phyloP scores from a whole-genome alignment of 2,329 filamentous ascomycete genomes.

The Fusarium sp. region DNA sequence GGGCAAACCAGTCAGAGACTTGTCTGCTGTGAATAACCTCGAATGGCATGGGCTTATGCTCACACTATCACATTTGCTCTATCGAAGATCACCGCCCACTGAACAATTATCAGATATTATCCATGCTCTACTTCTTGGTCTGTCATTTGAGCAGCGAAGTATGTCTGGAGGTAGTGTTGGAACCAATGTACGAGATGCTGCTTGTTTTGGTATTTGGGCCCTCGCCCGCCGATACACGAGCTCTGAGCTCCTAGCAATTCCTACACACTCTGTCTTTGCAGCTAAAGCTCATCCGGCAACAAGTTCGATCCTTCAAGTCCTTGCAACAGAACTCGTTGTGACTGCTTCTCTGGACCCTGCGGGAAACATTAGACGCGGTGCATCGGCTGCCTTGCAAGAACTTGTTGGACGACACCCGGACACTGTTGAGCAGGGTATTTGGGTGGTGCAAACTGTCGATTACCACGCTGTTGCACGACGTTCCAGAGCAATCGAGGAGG shows the following conservation, averaged over 20 bases:
- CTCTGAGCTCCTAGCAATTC: constrained; percentile 74
- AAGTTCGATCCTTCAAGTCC: constrained; percentile 73
- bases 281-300: constrained; percentile 49
- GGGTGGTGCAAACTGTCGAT: constrained; percentile 88
- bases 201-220: constrained; percentile 96
- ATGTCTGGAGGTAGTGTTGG: constrained; percentile 87
- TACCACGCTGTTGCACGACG: constrained; percentile 94
- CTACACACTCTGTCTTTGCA: constrained; percentile 56
- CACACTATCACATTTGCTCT: constrained; percentile 86
- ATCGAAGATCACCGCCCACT: constrained; percentile 81
- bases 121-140: constrained; percentile 78
- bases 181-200: constrained; percentile 91
- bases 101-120: constrained; percentile 77
- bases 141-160: constrained; percentile 89
- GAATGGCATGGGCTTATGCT: constrained; percentile 94
- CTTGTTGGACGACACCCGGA: constrained; percentile 93
- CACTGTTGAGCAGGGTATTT: constrained; percentile 81
- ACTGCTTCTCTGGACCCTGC: constrained; percentile 87
- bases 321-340: constrained; percentile 84
- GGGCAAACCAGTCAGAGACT: constrained; percentile 60
- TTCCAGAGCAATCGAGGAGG: constrained; percentile 80
- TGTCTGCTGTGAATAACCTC: constrained; percentile 80
- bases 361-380: constrained; percentile 91
- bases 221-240: constrained; percentile 88
- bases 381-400: constrained; percentile 94